Conservation (phyloP, 805 yeast species). For the Wickerhamomyces hampshirensis region DNA sequence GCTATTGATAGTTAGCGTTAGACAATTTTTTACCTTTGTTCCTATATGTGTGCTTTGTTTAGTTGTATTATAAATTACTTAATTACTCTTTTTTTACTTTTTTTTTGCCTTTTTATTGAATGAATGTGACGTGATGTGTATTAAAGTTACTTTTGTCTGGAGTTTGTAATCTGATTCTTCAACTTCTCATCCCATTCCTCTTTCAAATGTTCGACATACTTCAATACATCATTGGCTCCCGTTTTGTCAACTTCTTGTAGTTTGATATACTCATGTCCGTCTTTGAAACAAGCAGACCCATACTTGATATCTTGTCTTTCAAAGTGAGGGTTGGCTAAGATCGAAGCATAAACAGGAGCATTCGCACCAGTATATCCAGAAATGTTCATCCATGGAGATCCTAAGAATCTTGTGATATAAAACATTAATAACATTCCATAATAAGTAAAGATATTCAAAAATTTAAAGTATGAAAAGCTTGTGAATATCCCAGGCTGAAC, state of each 20-base stretch:
- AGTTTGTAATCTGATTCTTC: constrained; percentile 60
- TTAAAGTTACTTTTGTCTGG: constrained; percentile 14
- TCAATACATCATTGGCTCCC: constrained; percentile 63
- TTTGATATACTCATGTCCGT: constrained; percentile 63
- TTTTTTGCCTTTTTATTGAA: too few species aligned
- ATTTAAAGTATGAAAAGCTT: constrained; percentile 72
- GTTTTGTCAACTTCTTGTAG: constrained; percentile 52
- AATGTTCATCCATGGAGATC: constrained; percentile 87
- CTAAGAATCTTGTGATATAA: constrained; percentile 73
- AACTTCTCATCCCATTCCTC: constrained; percentile 72
- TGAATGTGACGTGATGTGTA: background rate
- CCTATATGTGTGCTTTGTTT: constrained; percentile 1
- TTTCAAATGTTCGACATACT: constrained; percentile 52
- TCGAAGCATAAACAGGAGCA: constrained; percentile 70
- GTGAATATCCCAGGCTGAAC: constrained; percentile 94
- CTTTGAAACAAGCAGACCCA: constrained; percentile 67
- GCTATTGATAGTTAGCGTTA: constrained; percentile 37
- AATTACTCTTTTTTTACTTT: background rate
- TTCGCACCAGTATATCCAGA: constrained; percentile 87
- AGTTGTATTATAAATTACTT: background rate
- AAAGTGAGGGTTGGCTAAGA: constrained; percentile 42
- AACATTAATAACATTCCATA: constrained; percentile 84
- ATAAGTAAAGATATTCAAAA: constrained; percentile 71
- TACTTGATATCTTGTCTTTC: constrained; percentile 49
- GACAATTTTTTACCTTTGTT: background rate